Base-by-base conservation (phyloP, 345 rosid genomes). In the Adansonia digitata region DNA sequence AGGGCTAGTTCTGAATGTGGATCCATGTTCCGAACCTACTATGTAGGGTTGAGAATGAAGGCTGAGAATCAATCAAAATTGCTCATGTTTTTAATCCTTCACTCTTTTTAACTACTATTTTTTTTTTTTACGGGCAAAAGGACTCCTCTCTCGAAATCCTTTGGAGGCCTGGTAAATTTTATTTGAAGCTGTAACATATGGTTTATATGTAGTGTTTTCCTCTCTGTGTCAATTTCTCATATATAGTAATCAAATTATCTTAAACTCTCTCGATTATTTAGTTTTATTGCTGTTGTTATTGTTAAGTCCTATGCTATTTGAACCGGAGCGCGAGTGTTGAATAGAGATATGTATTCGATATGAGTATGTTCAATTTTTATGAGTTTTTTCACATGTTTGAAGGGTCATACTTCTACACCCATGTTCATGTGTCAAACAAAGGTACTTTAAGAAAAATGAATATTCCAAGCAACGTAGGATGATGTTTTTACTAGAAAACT, bases 1-100 rank as follows among this genome's bases (percentile, higher is more conserved):
- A 42, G 90, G 88, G 31, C 67, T 84, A 43, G 75, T 79, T 52
- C 46, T 86, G 70, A 73, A 66, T 74, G 52, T 86, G 76, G 88
- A 82, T 0, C 77, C 45, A 2, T 75, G 61, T 63, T 63, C 71
- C 14, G 60, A 49, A 74, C 34, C 53, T 45, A n/a, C 45, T 13
- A n/a, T 61, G 29, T 56, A 52, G 70, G 35, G 26, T 73, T 31
- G n/a, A 31, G 76, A 61, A 63, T 62, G 69, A 51, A 34, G 59
- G 26, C 55, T 63, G 61, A 74, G 29, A 74, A 48, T 22, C 68
- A 29, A n/a, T n/a, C n/a, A n/a, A n/a, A 8, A 74, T 17, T 68
- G 18, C 46, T 31, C 29, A 34, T 46, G 27, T 3, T 5, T 11
- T 22, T 73, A 10, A 60, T 60, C 48, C 18, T 72, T 3, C 48